These are phyloP conservation scores for Mycena citricolor DNA, from an alignment of 1,284 basidiomycete species.

Conservation along the genomic window DNA sequence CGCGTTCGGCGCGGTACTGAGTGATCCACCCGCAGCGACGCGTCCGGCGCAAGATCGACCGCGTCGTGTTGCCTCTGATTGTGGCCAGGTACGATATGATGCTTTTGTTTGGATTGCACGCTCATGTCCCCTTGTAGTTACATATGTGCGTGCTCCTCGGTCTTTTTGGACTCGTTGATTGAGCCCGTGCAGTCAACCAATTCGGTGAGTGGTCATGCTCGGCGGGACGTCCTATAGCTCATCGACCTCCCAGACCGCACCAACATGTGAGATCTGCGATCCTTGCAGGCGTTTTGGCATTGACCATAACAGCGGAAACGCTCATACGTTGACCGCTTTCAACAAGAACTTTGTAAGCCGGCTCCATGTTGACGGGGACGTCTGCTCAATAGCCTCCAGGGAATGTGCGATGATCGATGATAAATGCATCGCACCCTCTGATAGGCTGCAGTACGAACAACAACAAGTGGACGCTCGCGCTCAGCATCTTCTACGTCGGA, in stretches of 20 bases:
- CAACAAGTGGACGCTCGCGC: conserved; percentile 52
- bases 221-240: conserved; percentile 1
- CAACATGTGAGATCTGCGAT: conserved; percentile 44
- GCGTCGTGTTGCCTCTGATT: conserved; percentile 45
- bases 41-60: conserved; percentile 49
- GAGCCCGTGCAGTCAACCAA: conserved; percentile 45
- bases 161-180: neutral
- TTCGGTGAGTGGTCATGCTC: conserved; percentile 40
- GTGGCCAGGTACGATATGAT: conserved; percentile 40
- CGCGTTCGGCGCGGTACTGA: neutral
- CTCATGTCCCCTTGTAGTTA: conserved; percentile 32
- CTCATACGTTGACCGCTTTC: conserved; percentile 49
- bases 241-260: conserved; percentile 42
- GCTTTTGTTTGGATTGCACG: neutral
- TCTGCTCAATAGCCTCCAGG: conserved; percentile 31
- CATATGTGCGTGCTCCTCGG: conserved; percentile 39
- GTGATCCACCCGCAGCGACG: conserved; percentile 31
- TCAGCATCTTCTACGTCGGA: conserved; percentile 59
- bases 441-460: conserved; percentile 35
- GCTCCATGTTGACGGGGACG: neutral
- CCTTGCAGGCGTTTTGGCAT: neutral
- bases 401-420: conserved; percentile 29
- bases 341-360: conserved; percentile 50
- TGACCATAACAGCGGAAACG: conserved; percentile 44
- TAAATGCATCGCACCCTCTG: neutral